Evolutionary conservation across 768 basidiomycete genomes (phyloP), one percentile per base, ranked within the genome.

Genomic region (Serpula lacrymans): DNA sequence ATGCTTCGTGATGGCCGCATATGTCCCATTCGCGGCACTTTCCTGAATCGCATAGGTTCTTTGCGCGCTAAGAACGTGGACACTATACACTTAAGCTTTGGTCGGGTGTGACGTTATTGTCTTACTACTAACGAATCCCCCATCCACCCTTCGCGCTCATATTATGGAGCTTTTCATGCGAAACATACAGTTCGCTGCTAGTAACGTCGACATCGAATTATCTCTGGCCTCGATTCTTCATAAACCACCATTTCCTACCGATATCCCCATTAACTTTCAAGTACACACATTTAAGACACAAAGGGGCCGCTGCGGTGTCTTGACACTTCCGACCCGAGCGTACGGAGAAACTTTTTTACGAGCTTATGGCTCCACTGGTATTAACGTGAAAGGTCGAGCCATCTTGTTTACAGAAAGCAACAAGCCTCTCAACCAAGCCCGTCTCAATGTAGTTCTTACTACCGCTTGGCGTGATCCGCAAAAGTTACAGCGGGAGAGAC

Each of bases 131-230:
- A 47, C 22, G 53, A 54, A 18, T 55, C 50, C 16, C 39, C 34
- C 18, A 40, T 45, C 25, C 55, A 53, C 27, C 52, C n/a, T n/a
- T n/a, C n/a, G n/a, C n/a, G n/a, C n/a, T n/a, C n/a, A 53, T 31
- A 47, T 53, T 38, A 68, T 68, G 66, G 60, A 68, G 5, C 21
- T 68, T 14, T 68, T 54, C 49, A 63, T 68, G 63, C 37, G 45
- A 12, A 42, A 52, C n/a, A 51, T 68, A 9, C 34, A 57, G 4
- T 36, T 47, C 9, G 51, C 63, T 28, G 65, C 57, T 1, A 46
- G 27, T 1, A 52, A 47, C 14, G 57, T 64, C 18, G 66, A 68
- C 14, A 34, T 68, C 26, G 59, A 58, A 29, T 18, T 60, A 8
- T 58, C 53, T 14, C 56, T 68, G 5, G 66, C 63, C 1, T 53